phyloP scores from a whole-genome alignment of 2,329 filamentous ascomycete species.

The Colletotrichum costaricense region DNA sequence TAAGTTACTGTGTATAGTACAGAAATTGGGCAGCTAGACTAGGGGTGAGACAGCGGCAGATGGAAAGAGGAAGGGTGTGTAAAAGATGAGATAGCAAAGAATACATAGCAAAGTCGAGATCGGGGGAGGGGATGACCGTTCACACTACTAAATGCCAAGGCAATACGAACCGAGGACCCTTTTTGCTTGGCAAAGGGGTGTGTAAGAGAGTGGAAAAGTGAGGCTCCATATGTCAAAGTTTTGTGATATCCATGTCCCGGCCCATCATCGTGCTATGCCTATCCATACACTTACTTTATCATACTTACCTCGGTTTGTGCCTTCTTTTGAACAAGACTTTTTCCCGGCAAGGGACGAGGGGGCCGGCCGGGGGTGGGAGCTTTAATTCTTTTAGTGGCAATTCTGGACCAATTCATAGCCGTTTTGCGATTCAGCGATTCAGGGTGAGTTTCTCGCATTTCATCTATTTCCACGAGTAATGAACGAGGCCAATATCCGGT shows the following conservation, averaged over 20 bases:
- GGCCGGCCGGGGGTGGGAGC: background rate
- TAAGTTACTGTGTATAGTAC: no score
- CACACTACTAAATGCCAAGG: conserved; percentile 11
- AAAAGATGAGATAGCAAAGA: background rate
- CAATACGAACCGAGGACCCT: conserved; percentile 27
- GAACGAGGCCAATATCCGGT: background rate
- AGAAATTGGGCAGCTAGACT: background rate
- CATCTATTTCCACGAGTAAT: background rate
- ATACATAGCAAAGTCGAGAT: background rate
- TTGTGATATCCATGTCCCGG: background rate
- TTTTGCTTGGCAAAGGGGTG: background rate
- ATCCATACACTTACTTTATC: background rate
- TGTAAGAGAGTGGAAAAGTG: background rate
- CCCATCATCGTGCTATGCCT: background rate
- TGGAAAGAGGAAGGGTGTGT: background rate
- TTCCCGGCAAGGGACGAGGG: background rate
- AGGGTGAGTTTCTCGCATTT: background rate
- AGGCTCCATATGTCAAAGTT: background rate
- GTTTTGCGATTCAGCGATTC: background rate
- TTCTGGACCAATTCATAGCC: background rate
- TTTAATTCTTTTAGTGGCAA: background rate
- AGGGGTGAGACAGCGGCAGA: background rate
- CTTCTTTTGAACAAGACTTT: background rate
- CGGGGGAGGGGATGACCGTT: background rate
- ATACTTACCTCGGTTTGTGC: background rate